A percentile compares a stretch with the other conserved stretches of the same genome.
phyloP scores from a whole-genome alignment of 2,329 filamentous ascomycete species.

The Claviceps maximensis region DNA sequence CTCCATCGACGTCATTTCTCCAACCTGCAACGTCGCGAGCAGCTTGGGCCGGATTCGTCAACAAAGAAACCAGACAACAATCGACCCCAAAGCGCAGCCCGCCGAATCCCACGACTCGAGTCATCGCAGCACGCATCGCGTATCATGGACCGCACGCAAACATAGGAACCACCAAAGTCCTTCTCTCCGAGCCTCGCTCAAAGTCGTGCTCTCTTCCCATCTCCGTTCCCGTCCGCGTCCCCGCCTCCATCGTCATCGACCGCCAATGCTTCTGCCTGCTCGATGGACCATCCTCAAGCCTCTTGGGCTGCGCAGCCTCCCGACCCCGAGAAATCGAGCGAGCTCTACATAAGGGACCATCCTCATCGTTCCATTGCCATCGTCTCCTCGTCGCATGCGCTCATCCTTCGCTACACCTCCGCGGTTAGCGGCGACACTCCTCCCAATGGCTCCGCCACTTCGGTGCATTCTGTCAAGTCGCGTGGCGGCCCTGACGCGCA shows the following conservation, averaged over 20 bases:
- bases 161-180: constrained; percentile 3
- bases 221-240: neutral
- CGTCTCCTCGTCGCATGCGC: constrained; percentile 61
- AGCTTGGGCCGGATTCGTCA: neutral
- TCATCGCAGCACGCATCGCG: neutral
- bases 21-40: neutral
- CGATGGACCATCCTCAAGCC: constrained; percentile 35
- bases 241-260: constrained; percentile 4
- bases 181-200: too few relatives aligned
- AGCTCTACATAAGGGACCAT: constrained; percentile 73
- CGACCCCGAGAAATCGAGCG: constrained; percentile 50
- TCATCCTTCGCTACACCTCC: constrained; percentile 71
- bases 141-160: constrained; percentile 13
- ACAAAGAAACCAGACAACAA: neutral
- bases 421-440: constrained; percentile 43
- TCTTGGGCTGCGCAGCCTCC: constrained; percentile 34
- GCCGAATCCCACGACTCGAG: neutral
- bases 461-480: constrained; percentile 32
- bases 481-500: constrained; percentile 29
- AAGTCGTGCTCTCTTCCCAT: too few relatives aligned
- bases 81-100: neutral
- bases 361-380: constrained; percentile 81
- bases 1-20: constrained; percentile 3
- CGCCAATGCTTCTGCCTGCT: constrained; percentile 5
- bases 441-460: constrained; percentile 44